These are phyloP conservation scores for Linaria vulgaris DNA, from an alignment of 257 asterid genomes.

Conservation along the genomic window DNA sequence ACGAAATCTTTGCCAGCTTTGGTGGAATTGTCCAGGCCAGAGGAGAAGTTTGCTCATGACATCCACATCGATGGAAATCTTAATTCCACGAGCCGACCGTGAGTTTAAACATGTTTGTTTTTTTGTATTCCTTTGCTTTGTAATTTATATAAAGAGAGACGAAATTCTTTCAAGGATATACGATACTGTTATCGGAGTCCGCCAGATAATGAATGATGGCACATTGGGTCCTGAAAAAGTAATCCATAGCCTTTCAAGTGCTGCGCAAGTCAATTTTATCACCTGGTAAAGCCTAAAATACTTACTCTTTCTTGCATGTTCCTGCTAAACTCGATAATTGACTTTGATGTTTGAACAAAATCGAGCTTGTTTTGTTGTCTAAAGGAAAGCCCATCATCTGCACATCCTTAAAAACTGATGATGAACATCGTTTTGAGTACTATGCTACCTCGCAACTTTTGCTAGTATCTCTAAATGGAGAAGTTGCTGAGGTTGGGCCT, in stretches of 20 bases:
- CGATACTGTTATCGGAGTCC: conserved; percentile 81
- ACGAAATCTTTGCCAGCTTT: conserved; percentile 87
- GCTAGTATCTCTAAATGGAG: conserved; percentile 82
- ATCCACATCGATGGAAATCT: conserved; percentile 91
- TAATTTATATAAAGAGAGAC: conserved; percentile 13
- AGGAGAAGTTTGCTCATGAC: conserved; percentile 94
- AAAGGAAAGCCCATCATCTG: too few species aligned
- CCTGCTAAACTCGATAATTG: too few species aligned
- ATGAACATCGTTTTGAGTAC: conserved; percentile 80
- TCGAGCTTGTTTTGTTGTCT: not conserved
- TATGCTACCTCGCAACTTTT: conserved; percentile 87
- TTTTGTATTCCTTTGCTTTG: not conserved
- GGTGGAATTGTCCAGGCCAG: conserved; percentile 87
- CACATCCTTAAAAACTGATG: conserved; percentile 37
- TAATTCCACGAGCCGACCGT: conserved; percentile 89
- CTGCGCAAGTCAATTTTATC: conserved; percentile 81
- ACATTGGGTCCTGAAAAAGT: conserved; percentile 85
- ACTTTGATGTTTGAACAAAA: conserved; percentile 7
- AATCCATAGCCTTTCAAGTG: conserved; percentile 68
- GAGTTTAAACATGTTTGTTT: conserved; percentile 35
- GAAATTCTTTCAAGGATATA: conserved; percentile 67
- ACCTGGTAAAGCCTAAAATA: conserved; percentile 54
- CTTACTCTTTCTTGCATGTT: conserved; percentile 8
- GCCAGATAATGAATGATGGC: conserved; percentile 62
- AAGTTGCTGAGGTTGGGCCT: conserved; percentile 60